Conservation (phyloP, 768 basidiomycete genomes). For the Termitomyces sp. region DNA sequence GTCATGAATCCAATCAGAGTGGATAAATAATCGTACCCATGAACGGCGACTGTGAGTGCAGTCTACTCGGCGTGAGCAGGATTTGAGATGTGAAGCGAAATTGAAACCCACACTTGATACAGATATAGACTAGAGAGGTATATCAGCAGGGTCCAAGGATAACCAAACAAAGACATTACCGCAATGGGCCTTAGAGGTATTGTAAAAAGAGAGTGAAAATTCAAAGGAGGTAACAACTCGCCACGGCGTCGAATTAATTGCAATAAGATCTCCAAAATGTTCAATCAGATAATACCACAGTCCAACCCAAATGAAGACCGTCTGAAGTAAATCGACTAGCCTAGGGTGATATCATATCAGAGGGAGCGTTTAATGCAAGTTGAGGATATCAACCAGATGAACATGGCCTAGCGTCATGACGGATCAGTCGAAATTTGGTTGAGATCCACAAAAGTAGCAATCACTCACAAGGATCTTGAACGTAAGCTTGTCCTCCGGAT, state of each 20-base stretch:
- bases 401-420: not conserved
- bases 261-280: constrained; percentile 1
- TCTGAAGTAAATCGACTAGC: constrained; percentile 4
- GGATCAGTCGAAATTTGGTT: not conserved
- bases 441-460: not conserved
- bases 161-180: not conserved
- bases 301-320: constrained; percentile 6
- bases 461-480: constrained; percentile 8
- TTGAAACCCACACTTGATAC: not conserved
- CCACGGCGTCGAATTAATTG: constrained; percentile 3
- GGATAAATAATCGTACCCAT: not conserved
- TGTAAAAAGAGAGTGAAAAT: not conserved
- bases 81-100: not conserved
- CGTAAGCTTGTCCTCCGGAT: constrained; percentile 2
- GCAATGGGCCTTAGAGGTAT: not conserved
- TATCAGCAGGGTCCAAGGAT: not conserved
- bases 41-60: not conserved
- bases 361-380: too few relatives aligned
- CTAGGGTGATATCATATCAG: not conserved
- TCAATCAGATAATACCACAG: constrained; percentile 4
- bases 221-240: not conserved
- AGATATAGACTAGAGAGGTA: not conserved
- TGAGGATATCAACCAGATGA: not conserved
- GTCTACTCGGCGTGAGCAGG: not conserved
- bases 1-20: not conserved